phyloP scores from a whole-genome alignment of 225 moss, liverwort and hornwort genomes.

The Rhytidiadelphus loreus region DNA sequence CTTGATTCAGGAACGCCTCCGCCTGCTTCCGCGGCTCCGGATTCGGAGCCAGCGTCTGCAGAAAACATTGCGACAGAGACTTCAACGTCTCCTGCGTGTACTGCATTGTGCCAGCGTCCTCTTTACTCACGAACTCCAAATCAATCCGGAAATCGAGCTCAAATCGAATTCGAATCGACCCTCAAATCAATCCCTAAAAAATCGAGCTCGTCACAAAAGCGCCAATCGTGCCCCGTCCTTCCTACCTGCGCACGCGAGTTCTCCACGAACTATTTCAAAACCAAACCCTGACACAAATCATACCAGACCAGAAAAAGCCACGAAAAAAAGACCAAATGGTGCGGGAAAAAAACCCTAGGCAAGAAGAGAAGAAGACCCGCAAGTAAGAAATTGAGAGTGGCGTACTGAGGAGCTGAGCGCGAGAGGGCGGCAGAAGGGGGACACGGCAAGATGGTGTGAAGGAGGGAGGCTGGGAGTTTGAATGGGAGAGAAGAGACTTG shows the following conservation, averaged over 20 bases:
- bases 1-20: constrained; percentile 63
- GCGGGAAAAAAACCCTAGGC: not conserved
- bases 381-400: not conserved
- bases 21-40: constrained; percentile 87
- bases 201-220: not conserved
- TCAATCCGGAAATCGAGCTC: not conserved
- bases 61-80: constrained; percentile 84
- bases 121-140: not conserved
- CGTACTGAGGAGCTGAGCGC: not conserved
- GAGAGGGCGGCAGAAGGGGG: not conserved
- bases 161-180: not conserved
- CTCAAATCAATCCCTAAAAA: not conserved
- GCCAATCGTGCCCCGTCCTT: not conserved
- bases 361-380: not conserved
- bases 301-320: no score
- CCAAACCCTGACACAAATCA: not conserved
- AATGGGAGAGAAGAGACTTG: not conserved
- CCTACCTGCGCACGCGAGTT: not conserved
- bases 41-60: constrained; percentile 86
- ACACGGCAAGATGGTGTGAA: not conserved
- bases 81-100: constrained; percentile 67
- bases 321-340: not conserved
- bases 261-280: not conserved
- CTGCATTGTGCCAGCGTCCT: constrained; percentile 51
- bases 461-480: not conserved